Evolutionary conservation across 345 rosid genomes (phyloP).

Genomic region (Melaleuca quinquenervia): DNA sequence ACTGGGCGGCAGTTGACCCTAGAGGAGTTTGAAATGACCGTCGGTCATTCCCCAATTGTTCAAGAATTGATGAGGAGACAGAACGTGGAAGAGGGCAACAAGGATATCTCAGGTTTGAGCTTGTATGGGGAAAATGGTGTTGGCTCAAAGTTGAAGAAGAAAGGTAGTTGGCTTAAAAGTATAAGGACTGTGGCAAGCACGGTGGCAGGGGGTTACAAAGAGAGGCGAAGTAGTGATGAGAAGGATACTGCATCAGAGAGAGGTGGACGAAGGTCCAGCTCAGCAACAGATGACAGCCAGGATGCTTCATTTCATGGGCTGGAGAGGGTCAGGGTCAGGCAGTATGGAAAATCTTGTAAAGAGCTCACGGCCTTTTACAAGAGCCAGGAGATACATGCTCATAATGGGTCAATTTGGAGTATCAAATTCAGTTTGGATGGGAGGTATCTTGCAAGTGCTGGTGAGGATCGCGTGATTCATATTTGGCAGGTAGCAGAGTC

Average conservation of each 20-base stretch:
- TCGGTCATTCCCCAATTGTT: conserved; percentile 92
- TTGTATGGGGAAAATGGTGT: conserved; percentile 18
- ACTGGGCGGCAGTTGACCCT: conserved; percentile 84
- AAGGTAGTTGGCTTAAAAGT: conserved; percentile 70
- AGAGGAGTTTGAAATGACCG: conserved; percentile 86
- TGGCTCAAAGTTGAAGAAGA: conserved; percentile 57
- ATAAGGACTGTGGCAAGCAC: conserved; percentile 65
- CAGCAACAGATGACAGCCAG: conserved; percentile 93
- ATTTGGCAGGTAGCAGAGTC: conserved; percentile 70
- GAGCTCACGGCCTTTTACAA: conserved; percentile 76
- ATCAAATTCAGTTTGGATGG: conserved; percentile 96
- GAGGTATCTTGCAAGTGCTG: conserved; percentile 89
- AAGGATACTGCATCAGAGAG: conserved; percentile 79
- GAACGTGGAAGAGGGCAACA: conserved; percentile 61
- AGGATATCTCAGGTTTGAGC: conserved; percentile 25
- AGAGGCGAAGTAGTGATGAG: conserved; percentile 89
- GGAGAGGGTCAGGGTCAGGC: conserved; percentile 77
- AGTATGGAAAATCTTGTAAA: conserved; percentile 72
- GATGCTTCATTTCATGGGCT: conserved; percentile 80
- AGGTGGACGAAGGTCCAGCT: conserved; percentile 89
- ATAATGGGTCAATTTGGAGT: conserved; percentile 87
- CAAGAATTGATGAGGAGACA: conserved; percentile 96
- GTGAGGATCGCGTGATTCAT: conserved; percentile 86
- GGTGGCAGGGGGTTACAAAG: conserved; percentile 32
- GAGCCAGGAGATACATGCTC: conserved; percentile 93